Base-by-base conservation (phyloP, 495 filamentous ascomycete species). In the Hypomontagnella monticulosa region DNA sequence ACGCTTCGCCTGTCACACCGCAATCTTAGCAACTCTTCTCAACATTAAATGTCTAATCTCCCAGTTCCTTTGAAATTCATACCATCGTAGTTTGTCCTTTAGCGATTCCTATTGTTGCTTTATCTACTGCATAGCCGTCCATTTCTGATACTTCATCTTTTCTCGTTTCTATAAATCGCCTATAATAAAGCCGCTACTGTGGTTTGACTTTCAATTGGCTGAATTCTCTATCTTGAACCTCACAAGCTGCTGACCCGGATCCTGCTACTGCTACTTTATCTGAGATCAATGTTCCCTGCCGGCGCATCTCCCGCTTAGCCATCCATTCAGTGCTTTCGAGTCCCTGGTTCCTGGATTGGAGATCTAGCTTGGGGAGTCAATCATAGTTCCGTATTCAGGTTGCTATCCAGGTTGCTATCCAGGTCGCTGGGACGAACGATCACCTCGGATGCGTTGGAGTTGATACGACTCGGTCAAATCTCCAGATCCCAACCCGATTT, bases 181-280 rank as follows among this genome's bases (percentile, higher is more conserved):
- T 52, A 63, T 51, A 64, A 30, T 33, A 20, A 37, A 59, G 38
- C 42, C 60, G 49, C 48, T 32, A 34, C 16, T 15, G 52, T 51
- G 50, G 55, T 27, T 61, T 19, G 32, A 32, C 10, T 16, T 43
- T 65, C 55, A 52, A 66, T 61, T 61, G 63, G 63, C 47, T 57
- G 44, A 46, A 55, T 52, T 48, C 30, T 9, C 48, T 11, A 53
- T 36, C 11, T 49, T 37, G 37, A 52, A 47, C 46, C 19, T 56
- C 16, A 47, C 18, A 38, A 38, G 36, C 36, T 63, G 44, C 57
- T 48, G 34, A 40, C 15, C 19, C 20, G 32, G 53, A 54, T 57
- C 37, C 42, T 57, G 20, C 37, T 51, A 44, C 46, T 51, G 16
- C 10, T 19, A n/a, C 43, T 30, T 10, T 1, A 32, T 33, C 9